Evolutionary conservation across 202 grass and related monocot genomes (phyloP), one percentile per base, ranked within the genome.

Genomic region (Cymbopogon flexuosus): DNA sequence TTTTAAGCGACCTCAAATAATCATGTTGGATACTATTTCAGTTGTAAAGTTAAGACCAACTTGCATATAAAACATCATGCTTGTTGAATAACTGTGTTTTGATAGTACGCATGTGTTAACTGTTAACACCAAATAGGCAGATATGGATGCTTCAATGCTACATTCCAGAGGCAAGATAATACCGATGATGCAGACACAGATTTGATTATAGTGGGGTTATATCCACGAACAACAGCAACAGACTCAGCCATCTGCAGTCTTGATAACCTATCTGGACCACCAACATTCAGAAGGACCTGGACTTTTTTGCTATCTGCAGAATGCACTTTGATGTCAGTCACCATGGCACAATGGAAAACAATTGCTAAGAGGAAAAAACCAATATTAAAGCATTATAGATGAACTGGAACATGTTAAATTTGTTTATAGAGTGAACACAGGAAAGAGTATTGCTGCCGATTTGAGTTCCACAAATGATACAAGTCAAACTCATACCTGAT

Each of bases 241-340:
- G 88, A 79, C 75, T 98, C 88, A 21, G 92, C 95, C 95, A 98
- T 98, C 86, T 98, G 81, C 66, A 98, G 68, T 76, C 95, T 98
- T 63, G 95, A 98, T 35, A 93, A 84, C 79, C 92, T 93, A 88
- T 98, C 84, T 41, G 88, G 84, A 67, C 95, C 92, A 59, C 90
- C 95, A 1, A 87, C 86, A 88, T 98, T 98, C 57, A 98, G 57
- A 54, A 98, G 46, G 66, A 91, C 46, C 71, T 89, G 86, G 79
- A 89, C 67, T 40, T 72, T 87, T 52, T 93, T 91, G 40, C 77
- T 82, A 84, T 81, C 92, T 94, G 86, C 70, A 81, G n/a, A 59
- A 82, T 81, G 66, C 60, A 7, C 18, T 45, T 82, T 51, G 15
- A 27, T 49, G 36, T 72, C 69, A 85, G 12, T 73, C 43, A 59